Evolutionary conservation across 2,329 filamentous ascomycete genomes (phyloP).

Genomic region (Fusarium falciforme): DNA sequence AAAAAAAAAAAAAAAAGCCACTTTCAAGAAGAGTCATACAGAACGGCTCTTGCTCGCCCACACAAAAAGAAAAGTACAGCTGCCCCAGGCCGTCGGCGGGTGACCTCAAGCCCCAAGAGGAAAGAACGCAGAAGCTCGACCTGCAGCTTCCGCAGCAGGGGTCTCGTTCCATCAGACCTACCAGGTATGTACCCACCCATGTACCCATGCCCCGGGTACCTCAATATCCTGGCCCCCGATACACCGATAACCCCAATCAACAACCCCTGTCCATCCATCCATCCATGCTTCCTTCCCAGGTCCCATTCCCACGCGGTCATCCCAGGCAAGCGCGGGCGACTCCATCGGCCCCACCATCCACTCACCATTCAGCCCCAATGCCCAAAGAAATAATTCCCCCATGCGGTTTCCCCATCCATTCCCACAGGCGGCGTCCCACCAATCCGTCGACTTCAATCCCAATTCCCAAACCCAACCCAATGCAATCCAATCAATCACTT

Average conservation of each 20-base stretch:
- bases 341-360: conserved; percentile 26
- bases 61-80: conserved; percentile 7
- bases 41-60: conserved; percentile 18
- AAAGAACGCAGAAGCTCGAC: conserved; percentile 36
- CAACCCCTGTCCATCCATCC: background rate
- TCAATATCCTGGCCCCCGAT: conserved; percentile 35
- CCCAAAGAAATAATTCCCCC: conserved; percentile 37
- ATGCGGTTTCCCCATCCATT: conserved; percentile 40
- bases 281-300: conserved; percentile 28
- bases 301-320: conserved; percentile 40
- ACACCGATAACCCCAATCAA: conserved; percentile 35
- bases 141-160: conserved; percentile 36
- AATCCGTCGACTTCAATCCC: background rate
- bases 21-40: conserved; percentile 12
- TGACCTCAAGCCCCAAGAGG: conserved; percentile 35
- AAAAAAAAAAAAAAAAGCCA: background rate
- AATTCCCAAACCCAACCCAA: conserved; percentile 11
- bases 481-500: background rate
- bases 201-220: conserved; percentile 16
- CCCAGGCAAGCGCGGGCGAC: conserved; percentile 14
- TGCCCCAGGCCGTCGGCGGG: conserved; percentile 22
- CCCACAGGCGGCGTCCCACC: conserved; percentile 6
- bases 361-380: conserved; percentile 41
- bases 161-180: conserved; percentile 17
- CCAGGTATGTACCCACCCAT: conserved; percentile 29